phyloP scores from a whole-genome alignment of 208 protist species.

The Trichomonas vaginalis region DNA sequence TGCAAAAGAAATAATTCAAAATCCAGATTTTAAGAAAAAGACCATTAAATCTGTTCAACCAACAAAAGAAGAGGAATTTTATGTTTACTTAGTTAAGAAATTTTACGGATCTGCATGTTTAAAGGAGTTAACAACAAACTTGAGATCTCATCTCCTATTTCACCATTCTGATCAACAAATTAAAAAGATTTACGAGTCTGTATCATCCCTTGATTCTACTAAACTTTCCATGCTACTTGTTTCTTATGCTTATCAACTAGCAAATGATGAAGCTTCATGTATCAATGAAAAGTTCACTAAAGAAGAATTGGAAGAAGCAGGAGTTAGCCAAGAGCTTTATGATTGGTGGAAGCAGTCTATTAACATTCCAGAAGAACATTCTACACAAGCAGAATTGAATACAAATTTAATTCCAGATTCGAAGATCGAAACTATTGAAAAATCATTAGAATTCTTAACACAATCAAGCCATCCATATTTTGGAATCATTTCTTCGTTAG shows the following conservation, averaged over 20 bases:
- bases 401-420: neutral
- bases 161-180: neutral
- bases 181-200: neutral
- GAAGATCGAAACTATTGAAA: neutral
- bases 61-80: neutral
- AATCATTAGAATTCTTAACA: neutral
- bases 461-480: neutral
- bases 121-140: neutral
- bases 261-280: neutral
- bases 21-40: neutral
- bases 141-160: neutral
- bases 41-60: neutral
- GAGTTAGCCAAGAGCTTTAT: neutral
- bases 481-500: neutral
- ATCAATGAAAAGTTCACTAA: neutral
- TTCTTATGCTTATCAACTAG: neutral
- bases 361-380: neutral
- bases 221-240: neutral
- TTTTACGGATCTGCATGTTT: neutral
- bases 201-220: neutral
- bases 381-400: neutral
- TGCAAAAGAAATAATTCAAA: neutral
- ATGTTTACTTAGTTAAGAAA: neutral
- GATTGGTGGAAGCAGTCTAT: neutral
- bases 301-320: neutral